Base-by-base conservation (phyloP, 192 early-diverging fungal species). In the Powellomyces hirtus region DNA sequence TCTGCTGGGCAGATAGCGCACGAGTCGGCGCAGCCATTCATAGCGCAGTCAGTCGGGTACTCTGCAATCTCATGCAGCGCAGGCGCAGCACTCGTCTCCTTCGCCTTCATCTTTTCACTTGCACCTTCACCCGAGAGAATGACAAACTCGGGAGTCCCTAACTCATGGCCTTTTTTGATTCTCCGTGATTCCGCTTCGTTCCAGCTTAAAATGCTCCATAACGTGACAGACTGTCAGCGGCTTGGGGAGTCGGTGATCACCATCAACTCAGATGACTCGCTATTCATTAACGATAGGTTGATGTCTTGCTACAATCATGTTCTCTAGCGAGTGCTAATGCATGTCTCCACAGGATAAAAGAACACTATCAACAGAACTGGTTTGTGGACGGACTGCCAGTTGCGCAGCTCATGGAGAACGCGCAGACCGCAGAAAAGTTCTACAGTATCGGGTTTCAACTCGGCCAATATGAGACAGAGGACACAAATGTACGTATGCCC, bases 331-430 rank as follows among this genome's bases (percentile, higher is more conserved):
- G 52, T 8, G 10, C 10, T 24, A 10, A 29, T 11, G 33, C 10
- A n/a, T n/a, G n/a, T n/a, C n/a, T n/a, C n/a, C n/a, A n/a, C 36
- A 76, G 93, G 58, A 81, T 84, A 26, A 63, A 66, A 20, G 82
- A 84, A 70, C 52, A 79, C 31, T 84, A 84, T 55, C 71, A 71
- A 34, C 68, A 76, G 30, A 79, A 66, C 68, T 81, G 79, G 79
- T 70, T 93, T 56, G 90, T 98, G 38, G 96, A 98, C 77, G 94
- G 94, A 4, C 81, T 98, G 20, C 96, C 96, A 0, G 94, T 85
- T 55, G 93, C 88, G 20, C 63, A 75, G 55, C 14, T 70, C 18
- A 29, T 70, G 27, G 55, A 40, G n/a, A 38, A 59, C 27, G 31
- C 51, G 26, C 61, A 64, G 26, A 33, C 27, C 24, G 82, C 78